These are phyloP conservation scores for Graphilbum sp. DNA, from an alignment of 2,329 filamentous ascomycete genomes.

Conservation along the genomic window DNA sequence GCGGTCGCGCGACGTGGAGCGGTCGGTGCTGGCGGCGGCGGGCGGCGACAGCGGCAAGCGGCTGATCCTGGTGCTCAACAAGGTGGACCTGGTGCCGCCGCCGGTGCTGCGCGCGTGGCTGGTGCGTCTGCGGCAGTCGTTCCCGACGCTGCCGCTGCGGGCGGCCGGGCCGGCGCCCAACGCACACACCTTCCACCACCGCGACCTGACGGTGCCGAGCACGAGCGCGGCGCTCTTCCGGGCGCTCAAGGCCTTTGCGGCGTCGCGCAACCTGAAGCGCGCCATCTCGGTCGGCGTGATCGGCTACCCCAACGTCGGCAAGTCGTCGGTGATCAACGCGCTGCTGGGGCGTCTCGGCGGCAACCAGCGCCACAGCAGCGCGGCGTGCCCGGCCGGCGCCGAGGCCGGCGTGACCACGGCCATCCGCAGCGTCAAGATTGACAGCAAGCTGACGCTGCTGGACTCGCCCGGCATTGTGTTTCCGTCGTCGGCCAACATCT, in stretches of 20 bases:
- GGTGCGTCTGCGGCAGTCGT: slow-evolving; percentile 66
- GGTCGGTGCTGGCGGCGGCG: slow-evolving; percentile 70
- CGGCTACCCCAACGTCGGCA: slow-evolving; percentile 90
- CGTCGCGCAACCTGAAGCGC: slow-evolving; percentile 69
- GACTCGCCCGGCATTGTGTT: slow-evolving; percentile 94
- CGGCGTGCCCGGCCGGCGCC: slow-evolving; percentile 72
- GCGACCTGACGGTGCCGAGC: slow-evolving; percentile 69
- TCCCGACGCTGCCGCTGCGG: slow-evolving; percentile 79
- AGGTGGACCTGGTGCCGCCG: slow-evolving; percentile 80
- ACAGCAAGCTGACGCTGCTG: slow-evolving; percentile 83
- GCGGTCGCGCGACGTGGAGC: slow-evolving; percentile 77
- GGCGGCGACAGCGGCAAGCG: slow-evolving; percentile 52
- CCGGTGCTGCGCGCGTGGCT: slow-evolving; percentile 75
- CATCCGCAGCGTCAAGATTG: slow-evolving; percentile 79
- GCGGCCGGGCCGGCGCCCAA: slow-evolving; percentile 71
- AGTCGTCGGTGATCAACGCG: slow-evolving; percentile 92
- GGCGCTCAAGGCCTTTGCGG: slow-evolving; percentile 77
- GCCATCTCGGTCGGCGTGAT: slow-evolving; percentile 85
- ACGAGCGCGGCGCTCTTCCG: slow-evolving; percentile 76
- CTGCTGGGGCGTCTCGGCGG: slow-evolving; percentile 62
- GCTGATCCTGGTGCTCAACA: slow-evolving; percentile 84
- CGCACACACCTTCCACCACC: slow-evolving; percentile 83
- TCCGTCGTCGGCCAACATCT: slow-evolving; percentile 40
- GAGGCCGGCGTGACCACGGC: slow-evolving; percentile 86
- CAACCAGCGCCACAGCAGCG: slow-evolving; percentile 38